A percentile compares a stretch with the other conserved stretches of the same genome.
phyloP scores from a whole-genome alignment of 176 grass and related monocot genomes.

The Oryza brachyantha region DNA sequence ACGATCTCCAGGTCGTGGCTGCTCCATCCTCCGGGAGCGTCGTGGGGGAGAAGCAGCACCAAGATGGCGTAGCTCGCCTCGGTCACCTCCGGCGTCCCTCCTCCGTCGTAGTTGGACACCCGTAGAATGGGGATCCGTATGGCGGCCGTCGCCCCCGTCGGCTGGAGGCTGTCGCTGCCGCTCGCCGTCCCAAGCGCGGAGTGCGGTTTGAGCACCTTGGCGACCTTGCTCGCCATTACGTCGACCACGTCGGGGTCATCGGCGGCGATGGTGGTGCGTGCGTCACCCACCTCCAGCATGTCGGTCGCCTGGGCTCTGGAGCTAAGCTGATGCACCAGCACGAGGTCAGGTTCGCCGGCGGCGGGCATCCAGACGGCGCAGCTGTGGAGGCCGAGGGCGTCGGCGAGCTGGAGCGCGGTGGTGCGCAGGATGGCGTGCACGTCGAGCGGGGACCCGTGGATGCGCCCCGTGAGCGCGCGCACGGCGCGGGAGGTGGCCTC shows the following conservation, averaged over 20 bases:
- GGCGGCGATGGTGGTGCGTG: not conserved
- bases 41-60: constrained; percentile 41
- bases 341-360: constrained; percentile 19
- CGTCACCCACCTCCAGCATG: not conserved
- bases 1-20: constrained; percentile 52
- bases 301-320: constrained; percentile 2
- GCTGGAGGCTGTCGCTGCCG: constrained; percentile 16
- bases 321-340: constrained; percentile 44
- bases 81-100: constrained; percentile 27
- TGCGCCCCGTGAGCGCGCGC: constrained; percentile 48
- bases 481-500: constrained; percentile 58
- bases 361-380: constrained; percentile 78
- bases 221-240: constrained; percentile 36
- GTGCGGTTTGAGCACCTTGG: constrained; percentile 44
- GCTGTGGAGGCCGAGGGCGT: constrained; percentile 45
- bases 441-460: constrained; percentile 41
- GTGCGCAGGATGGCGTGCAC: constrained; percentile 53
- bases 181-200: constrained; percentile 47
- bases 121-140: constrained; percentile 58
- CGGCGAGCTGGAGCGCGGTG: constrained; percentile 70
- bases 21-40: constrained; percentile 22
- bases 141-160: constrained; percentile 36
- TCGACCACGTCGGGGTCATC: constrained; percentile 52
- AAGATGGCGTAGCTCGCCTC: constrained; percentile 42
- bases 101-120: constrained; percentile 38